phyloP scores from a whole-genome alignment of 805 yeast species.

The Candida yuanshanica region DNA sequence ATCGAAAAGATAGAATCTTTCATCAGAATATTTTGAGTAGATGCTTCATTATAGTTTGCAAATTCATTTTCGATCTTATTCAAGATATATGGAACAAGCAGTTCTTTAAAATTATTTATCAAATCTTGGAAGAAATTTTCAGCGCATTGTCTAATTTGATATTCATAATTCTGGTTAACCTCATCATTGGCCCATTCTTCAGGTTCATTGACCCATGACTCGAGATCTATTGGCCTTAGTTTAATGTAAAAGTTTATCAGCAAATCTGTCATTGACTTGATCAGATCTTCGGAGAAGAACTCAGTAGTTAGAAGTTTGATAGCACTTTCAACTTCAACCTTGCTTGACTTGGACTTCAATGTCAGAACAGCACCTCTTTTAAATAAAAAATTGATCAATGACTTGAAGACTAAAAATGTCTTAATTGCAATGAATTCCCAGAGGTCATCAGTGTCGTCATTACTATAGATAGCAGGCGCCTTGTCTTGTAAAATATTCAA shows the following conservation, averaged over 20 bases:
- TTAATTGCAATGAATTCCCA: constrained; percentile 75
- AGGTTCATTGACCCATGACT: constrained; percentile 79
- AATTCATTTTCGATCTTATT: constrained; percentile 46
- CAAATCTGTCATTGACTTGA: constrained; percentile 56
- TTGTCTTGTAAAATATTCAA: constrained; percentile 56
- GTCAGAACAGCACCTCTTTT: constrained; percentile 62
- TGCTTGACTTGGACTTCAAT: constrained; percentile 58
- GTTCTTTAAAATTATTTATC: constrained; percentile 54
- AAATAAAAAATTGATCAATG: constrained; percentile 53
- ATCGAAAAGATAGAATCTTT: constrained; percentile 78
- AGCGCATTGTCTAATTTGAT: constrained; percentile 79
- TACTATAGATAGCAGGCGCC: constrained; percentile 59
- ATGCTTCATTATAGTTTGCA: constrained; percentile 24
- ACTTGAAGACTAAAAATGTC: constrained; percentile 58
- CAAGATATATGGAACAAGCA: constrained; percentile 49
- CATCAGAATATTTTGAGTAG: constrained; percentile 47
- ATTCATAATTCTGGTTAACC: constrained; percentile 71
- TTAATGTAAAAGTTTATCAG: constrained; percentile 71
- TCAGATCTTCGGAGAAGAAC: constrained; percentile 52
- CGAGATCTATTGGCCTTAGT: constrained; percentile 69
- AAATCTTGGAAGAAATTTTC: constrained; percentile 78
- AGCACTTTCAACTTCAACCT: constrained; percentile 56
- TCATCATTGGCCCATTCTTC: constrained; percentile 93
- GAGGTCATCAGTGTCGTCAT: constrained; percentile 49
- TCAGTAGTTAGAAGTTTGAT: constrained; percentile 44